These are phyloP conservation scores for Baudoinia panamericana DNA, from an alignment of 495 filamentous ascomycete species.

Conservation along the genomic window DNA sequence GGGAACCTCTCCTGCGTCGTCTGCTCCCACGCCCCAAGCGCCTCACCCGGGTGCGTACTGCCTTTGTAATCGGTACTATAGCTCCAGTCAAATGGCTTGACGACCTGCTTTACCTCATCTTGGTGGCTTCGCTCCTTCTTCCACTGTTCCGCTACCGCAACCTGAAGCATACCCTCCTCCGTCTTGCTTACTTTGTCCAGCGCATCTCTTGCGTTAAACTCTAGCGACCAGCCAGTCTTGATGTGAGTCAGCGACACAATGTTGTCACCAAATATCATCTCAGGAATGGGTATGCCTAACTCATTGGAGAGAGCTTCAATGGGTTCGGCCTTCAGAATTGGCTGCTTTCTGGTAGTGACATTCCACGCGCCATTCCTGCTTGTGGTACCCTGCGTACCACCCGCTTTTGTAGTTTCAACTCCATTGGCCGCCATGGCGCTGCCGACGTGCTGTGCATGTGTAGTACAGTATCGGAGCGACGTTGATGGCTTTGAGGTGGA, in stretches of 20 bases:
- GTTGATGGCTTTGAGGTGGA: no score
- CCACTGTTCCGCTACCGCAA: slow-evolving; percentile 87
- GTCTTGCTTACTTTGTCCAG: slow-evolving; percentile 90
- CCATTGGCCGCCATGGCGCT: not conserved
- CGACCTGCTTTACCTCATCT: slow-evolving; percentile 81
- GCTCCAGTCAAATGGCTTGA: slow-evolving; percentile 95
- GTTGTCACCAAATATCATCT: slow-evolving; percentile 99
- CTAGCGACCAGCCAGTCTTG: slow-evolving; percentile 55
- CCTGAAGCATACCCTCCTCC: slow-evolving; percentile 72
- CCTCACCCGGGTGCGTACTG: slow-evolving; percentile 30
- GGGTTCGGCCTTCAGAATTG: slow-evolving; percentile 79
- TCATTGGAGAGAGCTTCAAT: slow-evolving; percentile 73
- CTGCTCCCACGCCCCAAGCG: slow-evolving; percentile 6
- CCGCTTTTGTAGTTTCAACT: not conserved
- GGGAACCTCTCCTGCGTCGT: slow-evolving; percentile 1
- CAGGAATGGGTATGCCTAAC: slow-evolving; percentile 74
- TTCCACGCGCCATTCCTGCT: slow-evolving; percentile 35
- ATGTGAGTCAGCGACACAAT: slow-evolving; percentile 57
- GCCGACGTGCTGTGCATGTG: no score
- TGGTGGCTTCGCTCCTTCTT: slow-evolving; percentile 65
- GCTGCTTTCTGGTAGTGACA: slow-evolving; percentile 69
- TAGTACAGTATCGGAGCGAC: no score
- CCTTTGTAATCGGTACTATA: slow-evolving; percentile 81
- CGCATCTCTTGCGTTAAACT: slow-evolving; percentile 75
- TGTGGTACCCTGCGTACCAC: slow-evolving; percentile 12